phyloP scores from a whole-genome alignment of 495 filamentous ascomycete species.

The Cairneyella variabilis region DNA sequence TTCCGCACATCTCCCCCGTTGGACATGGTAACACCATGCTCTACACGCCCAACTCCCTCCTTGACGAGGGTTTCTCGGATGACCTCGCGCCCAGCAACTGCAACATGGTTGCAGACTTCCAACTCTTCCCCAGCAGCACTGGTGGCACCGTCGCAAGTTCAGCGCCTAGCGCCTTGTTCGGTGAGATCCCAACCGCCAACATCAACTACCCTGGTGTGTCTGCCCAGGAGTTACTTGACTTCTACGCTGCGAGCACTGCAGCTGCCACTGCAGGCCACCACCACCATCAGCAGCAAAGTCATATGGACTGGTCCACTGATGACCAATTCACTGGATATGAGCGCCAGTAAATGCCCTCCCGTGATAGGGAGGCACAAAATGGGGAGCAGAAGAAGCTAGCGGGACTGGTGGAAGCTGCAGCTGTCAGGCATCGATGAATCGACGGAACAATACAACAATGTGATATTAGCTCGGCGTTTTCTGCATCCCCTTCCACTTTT shows the following conservation, averaged over 20 bases:
- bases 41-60: slow-evolving; percentile 53
- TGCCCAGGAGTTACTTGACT: slow-evolving; percentile 22
- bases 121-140: slow-evolving; percentile 24
- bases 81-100: slow-evolving; percentile 20
- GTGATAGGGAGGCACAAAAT: too few species aligned
- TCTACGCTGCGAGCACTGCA: slow-evolving; percentile 24
- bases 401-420: slow-evolving; percentile 20
- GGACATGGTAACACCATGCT: slow-evolving; percentile 63
- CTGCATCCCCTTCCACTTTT: slow-evolving; percentile 5
- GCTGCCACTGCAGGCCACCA: slow-evolving; percentile 14
- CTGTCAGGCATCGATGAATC: slow-evolving; percentile 5
- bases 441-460: slow-evolving; percentile 14
- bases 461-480: slow-evolving; percentile 26
- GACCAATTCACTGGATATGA: slow-evolving; percentile 21
- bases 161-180: slow-evolving; percentile 23
- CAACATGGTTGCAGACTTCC: slow-evolving; percentile 21
- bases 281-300: not conserved
- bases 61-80: slow-evolving; percentile 29
- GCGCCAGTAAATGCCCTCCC: slow-evolving; percentile 12
- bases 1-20: slow-evolving; percentile 55
- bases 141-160: slow-evolving; percentile 15
- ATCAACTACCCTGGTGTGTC: slow-evolving; percentile 18
- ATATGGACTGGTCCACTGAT: slow-evolving; percentile 22
- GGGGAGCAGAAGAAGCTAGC: slow-evolving; percentile 8
- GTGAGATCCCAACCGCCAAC: slow-evolving; percentile 19